Evolutionary conservation across 192 early-diverging fungal species (phyloP).

Genomic region (Backusella australiensis): DNA sequence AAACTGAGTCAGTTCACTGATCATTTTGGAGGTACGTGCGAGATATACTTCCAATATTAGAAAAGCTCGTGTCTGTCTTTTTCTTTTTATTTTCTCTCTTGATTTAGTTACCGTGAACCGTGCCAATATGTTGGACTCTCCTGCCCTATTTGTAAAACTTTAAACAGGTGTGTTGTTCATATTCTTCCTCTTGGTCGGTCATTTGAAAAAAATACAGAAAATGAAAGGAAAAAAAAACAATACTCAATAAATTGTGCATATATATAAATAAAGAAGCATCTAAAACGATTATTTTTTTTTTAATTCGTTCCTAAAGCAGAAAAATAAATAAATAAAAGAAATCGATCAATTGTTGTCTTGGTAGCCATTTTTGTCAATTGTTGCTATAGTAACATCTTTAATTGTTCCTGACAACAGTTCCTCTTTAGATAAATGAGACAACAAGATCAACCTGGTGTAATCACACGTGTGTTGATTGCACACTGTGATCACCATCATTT

Average conservation of each 20-base stretch:
- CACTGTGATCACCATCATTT: not conserved
- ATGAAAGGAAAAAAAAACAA: not conserved
- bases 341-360: not conserved
- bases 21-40: not conserved
- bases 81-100: not conserved
- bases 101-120: slow-evolving; percentile 39
- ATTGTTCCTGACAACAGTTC: not conserved
- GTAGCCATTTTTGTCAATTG: not conserved
- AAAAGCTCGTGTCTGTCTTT: not conserved
- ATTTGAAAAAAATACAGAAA: slow-evolving; percentile 2
- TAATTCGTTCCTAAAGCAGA: not conserved
- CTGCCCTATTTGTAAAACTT: slow-evolving; percentile 65
- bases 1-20: slow-evolving; percentile 25
- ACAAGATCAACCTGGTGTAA: not conserved
- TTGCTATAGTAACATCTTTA: not conserved
- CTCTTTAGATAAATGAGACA: not conserved
- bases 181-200: slow-evolving; percentile 45
- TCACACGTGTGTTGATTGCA: not conserved
- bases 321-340: not conserved
- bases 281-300: not conserved
- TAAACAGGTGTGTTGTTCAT: slow-evolving; percentile 48
- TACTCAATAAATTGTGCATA: too few relatives aligned
- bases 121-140: slow-evolving; percentile 47
- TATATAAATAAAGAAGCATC: not conserved
- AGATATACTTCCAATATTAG: slow-evolving; percentile 1